Percentiles rank a stretch among this genome's conserved stretches.
Evolutionary conservation across 2,329 filamentous ascomycete genomes (phyloP).

Genomic region (Rutstroemia sp.): DNA sequence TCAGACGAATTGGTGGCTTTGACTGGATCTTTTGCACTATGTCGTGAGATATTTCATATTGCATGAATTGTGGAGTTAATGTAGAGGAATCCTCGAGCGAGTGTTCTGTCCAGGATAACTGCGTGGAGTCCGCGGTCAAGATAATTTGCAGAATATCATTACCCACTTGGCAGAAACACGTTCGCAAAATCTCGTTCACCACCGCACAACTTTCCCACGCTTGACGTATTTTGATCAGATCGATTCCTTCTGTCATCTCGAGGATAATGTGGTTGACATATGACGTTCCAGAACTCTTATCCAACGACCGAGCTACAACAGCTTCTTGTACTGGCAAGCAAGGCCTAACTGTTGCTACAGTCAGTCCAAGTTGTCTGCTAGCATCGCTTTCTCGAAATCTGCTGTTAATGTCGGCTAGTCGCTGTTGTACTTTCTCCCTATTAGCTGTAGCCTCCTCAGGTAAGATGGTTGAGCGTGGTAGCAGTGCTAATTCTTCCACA

Average conservation of each 20-base stretch:
- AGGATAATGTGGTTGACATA: slow-evolving; percentile 29
- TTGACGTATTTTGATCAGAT: slow-evolving; percentile 13
- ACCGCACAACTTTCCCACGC: slow-evolving; percentile 10
- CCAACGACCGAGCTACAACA: slow-evolving; percentile 30
- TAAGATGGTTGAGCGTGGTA: background rate
- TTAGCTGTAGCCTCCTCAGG: background rate
- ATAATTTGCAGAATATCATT: slow-evolving; percentile 2
- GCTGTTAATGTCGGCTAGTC: background rate
- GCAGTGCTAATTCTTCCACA: background rate
- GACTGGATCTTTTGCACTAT: background rate
- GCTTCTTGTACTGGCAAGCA: slow-evolving; percentile 32
- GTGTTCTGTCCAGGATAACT: background rate
- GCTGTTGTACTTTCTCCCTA: background rate
- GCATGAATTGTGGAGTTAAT: background rate
- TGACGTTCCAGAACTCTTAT: slow-evolving; percentile 21
- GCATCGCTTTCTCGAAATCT: background rate
- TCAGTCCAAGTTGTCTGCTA: background rate
- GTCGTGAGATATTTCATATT: background rate
- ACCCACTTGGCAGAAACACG: slow-evolving; percentile 1
- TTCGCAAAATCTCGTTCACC: slow-evolving; percentile 7
- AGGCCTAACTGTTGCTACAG: slow-evolving; percentile 14
- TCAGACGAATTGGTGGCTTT: background rate
- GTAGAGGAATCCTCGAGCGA: background rate
- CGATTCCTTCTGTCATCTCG: slow-evolving; percentile 14
- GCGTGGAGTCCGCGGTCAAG: background rate